Conservation (phyloP, 1,284 basidiomycete species). For the Quambalaria eucalypti region DNA sequence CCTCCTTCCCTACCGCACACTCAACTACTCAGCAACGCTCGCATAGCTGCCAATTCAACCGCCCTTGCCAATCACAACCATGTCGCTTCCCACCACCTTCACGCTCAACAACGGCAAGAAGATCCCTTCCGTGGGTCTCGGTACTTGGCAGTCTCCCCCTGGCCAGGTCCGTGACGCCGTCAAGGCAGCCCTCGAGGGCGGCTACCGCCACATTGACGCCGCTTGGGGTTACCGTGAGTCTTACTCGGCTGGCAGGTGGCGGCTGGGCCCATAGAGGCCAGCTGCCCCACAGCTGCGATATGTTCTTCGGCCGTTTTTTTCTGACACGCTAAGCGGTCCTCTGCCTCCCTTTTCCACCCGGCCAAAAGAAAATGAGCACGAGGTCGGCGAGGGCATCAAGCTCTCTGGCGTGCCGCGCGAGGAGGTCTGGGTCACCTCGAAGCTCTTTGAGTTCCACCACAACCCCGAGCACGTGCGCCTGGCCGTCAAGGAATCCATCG, state of each 20-base stretch:
- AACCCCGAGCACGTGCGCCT: constrained; percentile 57
- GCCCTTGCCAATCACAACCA: no score
- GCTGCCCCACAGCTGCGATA: background rate
- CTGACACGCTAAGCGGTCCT: background rate
- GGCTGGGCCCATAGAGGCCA: no score
- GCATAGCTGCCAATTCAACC: no score
- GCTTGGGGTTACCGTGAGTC: constrained; percentile 11
- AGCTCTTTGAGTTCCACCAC: constrained; percentile 57
- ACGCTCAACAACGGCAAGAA: constrained; percentile 11
- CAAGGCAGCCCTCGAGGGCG: constrained; percentile 33
- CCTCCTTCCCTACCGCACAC: no score
- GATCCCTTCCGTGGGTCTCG: constrained; percentile 12
- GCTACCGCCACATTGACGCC: constrained; percentile 35
- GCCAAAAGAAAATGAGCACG: constrained; percentile 63
- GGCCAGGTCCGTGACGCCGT: constrained; percentile 53
- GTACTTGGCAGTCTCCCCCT: constrained; percentile 13
- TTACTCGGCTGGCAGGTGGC: constrained; percentile 18
- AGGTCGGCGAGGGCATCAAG: constrained; percentile 70
- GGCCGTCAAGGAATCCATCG: constrained; percentile 62
- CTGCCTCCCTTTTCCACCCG: constrained; percentile 6
- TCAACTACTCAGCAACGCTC: no score
- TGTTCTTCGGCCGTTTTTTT: no score
- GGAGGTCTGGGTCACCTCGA: constrained; percentile 75
- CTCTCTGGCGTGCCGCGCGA: constrained; percentile 64
- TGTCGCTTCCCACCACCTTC: constrained; percentile 16